These are phyloP conservation scores for Coprinopsis strossmayeri DNA, from an alignment of 768 basidiomycete species.

Conservation along the genomic window DNA sequence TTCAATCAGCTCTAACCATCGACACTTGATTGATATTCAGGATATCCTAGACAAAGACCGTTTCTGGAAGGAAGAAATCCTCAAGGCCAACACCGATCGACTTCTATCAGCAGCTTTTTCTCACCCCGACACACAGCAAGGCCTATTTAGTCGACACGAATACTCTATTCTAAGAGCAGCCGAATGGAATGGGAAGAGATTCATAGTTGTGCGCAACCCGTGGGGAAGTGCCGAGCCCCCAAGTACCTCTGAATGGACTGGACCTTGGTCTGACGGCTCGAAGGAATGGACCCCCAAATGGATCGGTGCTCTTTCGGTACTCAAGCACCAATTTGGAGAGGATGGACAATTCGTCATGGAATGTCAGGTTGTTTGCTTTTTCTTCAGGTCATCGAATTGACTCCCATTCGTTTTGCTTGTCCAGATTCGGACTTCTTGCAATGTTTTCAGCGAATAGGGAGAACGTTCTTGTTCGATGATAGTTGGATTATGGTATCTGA, in stretches of 20 bases:
- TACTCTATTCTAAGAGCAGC: conserved; percentile 35
- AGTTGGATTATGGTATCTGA: conserved; percentile 36
- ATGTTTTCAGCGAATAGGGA: conserved; percentile 30
- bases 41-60: conserved; percentile 43
- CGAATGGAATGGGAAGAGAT: conserved; percentile 36
- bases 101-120: conserved; percentile 46
- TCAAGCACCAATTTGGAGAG: conserved; percentile 33
- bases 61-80: conserved; percentile 51
- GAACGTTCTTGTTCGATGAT: conserved; percentile 32
- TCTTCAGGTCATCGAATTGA: too few relatives aligned
- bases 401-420: neutral
- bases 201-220: conserved; percentile 39
- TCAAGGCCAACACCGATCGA: conserved; percentile 42
- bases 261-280: conserved; percentile 36
- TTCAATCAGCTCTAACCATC: neutral
- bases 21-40: conserved; percentile 11
- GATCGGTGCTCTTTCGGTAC: conserved; percentile 25
- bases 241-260: conserved; percentile 33
- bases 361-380: too few relatives aligned
- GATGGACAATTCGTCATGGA: conserved; percentile 45
- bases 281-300: conserved; percentile 39
- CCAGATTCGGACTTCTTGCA: conserved; percentile 29
- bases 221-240: too few relatives aligned
- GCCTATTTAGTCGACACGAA: conserved; percentile 29
- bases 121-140: conserved; percentile 9